Percentiles rank a stretch among this genome's conserved stretches.
phyloP scores from a whole-genome alignment of 495 filamentous ascomycete genomes.

The Pseudotulostoma volvatum region DNA sequence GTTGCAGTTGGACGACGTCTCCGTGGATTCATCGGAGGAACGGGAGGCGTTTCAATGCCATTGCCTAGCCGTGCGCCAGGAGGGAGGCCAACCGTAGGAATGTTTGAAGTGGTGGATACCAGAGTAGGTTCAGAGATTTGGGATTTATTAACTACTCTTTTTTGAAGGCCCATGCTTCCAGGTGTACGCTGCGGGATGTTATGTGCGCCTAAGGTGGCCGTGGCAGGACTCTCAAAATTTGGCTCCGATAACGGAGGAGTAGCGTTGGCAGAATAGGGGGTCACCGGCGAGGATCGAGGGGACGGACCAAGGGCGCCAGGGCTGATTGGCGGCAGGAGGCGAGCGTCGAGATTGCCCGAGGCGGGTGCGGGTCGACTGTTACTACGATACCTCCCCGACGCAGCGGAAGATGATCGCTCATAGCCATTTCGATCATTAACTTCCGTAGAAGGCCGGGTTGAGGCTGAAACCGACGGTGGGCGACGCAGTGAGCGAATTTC shows the following conservation, averaged over 20 bases:
- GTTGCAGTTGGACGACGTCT: slow-evolving; percentile 42
- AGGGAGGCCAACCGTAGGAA: slow-evolving; percentile 49
- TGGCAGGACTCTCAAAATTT: slow-evolving; percentile 6
- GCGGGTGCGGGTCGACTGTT: slow-evolving; percentile 31
- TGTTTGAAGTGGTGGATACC: slow-evolving; percentile 57
- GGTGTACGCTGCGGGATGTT: slow-evolving; percentile 15
- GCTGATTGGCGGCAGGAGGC: slow-evolving; percentile 16
- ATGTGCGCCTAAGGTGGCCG: slow-evolving; percentile 4
- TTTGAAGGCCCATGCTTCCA: slow-evolving; percentile 25
- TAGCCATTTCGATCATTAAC: slow-evolving; percentile 13
- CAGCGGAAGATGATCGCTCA: slow-evolving; percentile 27
- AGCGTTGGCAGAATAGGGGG: slow-evolving; percentile 38
- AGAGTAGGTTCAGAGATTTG: slow-evolving; percentile 77
- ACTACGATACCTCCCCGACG: slow-evolving; percentile 29
- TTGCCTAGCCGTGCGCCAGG: slow-evolving; percentile 28
- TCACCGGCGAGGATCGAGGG: slow-evolving; percentile 34
- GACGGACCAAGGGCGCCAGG: slow-evolving; percentile 30
- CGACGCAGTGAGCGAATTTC: not conserved
- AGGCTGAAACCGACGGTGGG: slow-evolving; percentile 15
- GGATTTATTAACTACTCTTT: slow-evolving; percentile 52
- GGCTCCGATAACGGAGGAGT: slow-evolving; percentile 30
- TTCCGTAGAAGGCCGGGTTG: slow-evolving; percentile 28
- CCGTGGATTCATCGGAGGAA: slow-evolving; percentile 57
- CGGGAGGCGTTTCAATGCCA: slow-evolving; percentile 31
- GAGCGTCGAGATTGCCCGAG: slow-evolving; percentile 28